phyloP scores from a whole-genome alignment of 2,329 filamentous ascomycete genomes.

The Rutstroemia sp. region DNA sequence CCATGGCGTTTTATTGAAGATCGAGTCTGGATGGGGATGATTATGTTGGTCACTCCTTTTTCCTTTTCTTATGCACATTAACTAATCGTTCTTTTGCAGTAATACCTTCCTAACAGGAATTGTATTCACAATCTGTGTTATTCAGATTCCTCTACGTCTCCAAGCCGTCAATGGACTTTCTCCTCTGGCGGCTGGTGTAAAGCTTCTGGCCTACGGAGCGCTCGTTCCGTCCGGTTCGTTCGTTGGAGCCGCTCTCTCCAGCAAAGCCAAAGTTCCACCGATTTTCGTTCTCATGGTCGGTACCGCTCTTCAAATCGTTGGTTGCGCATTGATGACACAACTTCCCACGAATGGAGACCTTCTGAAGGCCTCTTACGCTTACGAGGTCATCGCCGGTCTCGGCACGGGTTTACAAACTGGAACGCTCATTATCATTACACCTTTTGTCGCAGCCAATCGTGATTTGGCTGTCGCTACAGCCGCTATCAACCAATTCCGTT shows the following conservation, averaged over 20 bases:
- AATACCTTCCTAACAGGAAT: background rate
- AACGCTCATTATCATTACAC: background rate
- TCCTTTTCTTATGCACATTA: background rate
- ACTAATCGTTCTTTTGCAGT: background rate
- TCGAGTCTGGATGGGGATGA: conserved; percentile 1
- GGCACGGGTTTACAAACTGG: background rate
- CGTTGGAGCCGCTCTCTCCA: background rate
- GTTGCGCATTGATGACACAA: background rate
- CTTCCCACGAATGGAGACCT: background rate
- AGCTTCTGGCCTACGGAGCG: background rate
- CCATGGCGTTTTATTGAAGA: conserved; percentile 1
- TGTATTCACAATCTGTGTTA: background rate
- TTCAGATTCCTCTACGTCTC: background rate
- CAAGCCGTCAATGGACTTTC: conserved; percentile 1
- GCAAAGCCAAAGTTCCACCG: background rate
- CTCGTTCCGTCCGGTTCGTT: background rate
- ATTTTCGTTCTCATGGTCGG: conserved; percentile 1
- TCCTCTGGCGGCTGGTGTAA: background rate
- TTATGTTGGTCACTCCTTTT: background rate
- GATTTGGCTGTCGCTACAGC: background rate
- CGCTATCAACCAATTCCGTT: conserved; percentile 1
- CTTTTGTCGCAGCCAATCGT: background rate
- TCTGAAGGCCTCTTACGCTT: background rate
- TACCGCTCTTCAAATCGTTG: background rate
- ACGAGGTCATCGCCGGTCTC: background rate